phyloP scores from a whole-genome alignment of 2,329 filamentous ascomycete species.

The Zasmidium cellare region DNA sequence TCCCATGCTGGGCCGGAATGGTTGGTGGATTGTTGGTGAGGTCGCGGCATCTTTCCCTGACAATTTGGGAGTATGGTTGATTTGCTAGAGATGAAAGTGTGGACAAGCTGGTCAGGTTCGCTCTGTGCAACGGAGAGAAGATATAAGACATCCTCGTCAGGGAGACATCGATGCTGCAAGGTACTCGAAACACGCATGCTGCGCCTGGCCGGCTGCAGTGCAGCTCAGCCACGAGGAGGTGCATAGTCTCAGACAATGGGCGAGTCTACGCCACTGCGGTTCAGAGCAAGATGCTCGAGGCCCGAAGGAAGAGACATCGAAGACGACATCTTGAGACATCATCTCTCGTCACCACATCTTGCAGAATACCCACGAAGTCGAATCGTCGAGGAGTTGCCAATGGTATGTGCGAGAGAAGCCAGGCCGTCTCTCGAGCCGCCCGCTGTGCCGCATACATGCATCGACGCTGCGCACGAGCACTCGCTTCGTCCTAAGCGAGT shows the following conservation, averaged over 20 bases:
- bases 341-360: background rate
- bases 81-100: background rate
- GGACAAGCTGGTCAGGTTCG: background rate
- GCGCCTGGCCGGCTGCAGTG: background rate
- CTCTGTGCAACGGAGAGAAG: background rate
- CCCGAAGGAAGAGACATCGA: background rate
- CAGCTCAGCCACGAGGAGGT: background rate
- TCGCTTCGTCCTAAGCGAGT: background rate
- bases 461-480: background rate
- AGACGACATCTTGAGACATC: background rate
- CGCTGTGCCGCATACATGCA: constrained; percentile 1
- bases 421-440: background rate
- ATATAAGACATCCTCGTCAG: too few species aligned
- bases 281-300: background rate
- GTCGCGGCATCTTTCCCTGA: background rate
- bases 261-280: background rate
- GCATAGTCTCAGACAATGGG: background rate
- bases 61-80: too few species aligned
- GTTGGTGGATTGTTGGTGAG: background rate
- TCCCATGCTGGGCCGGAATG: background rate
- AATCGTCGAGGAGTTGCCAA: background rate
- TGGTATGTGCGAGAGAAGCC: background rate
- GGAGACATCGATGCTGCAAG: background rate
- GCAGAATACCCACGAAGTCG: too few species aligned
- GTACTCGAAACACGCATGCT: background rate